Conservation (phyloP, 768 basidiomycete genomes). For the Inosperma sp. region DNA sequence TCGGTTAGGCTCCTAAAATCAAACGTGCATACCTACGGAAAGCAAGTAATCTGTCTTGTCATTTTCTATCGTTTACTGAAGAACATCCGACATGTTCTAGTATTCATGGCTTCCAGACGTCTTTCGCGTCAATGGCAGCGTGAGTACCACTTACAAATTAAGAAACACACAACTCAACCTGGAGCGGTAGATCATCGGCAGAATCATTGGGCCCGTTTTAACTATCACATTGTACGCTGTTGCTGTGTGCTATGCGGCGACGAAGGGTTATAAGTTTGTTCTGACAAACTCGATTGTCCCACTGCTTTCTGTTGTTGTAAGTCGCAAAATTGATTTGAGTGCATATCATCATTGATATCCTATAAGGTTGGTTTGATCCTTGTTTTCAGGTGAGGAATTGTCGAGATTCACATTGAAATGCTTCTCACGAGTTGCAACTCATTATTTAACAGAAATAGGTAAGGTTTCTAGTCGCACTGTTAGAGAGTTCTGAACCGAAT, state of each 20-base stretch:
- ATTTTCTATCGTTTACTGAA: background rate
- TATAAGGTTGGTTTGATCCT: constrained; percentile 82
- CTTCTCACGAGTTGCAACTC: background rate
- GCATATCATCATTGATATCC: constrained; percentile 6
- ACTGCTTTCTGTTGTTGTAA: constrained; percentile 82
- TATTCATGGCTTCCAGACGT: constrained; percentile 21
- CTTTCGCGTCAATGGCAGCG: constrained; percentile 67
- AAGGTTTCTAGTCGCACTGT: constrained; percentile 17
- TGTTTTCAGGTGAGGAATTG: constrained; percentile 65
- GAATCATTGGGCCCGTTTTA: constrained; percentile 76
- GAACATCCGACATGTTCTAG: constrained; percentile 3
- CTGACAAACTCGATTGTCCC: constrained; percentile 85
- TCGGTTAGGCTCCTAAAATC: constrained; percentile 12
- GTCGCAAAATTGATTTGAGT: constrained; percentile 24
- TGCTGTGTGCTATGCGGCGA: constrained; percentile 54
- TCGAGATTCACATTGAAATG: background rate
- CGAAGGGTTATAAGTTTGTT: constrained; percentile 52
- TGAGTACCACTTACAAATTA: constrained; percentile 33
- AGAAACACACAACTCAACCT: constrained; percentile 9
- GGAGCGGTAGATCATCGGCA: constrained; percentile 53
- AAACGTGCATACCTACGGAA: constrained; percentile 15
- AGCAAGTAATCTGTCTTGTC: background rate
- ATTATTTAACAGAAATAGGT: constrained; percentile 55
- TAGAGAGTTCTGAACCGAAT: background rate
- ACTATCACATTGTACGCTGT: constrained; percentile 77